Evolutionary conservation across 176 grass and related monocot species (phyloP).

Genomic region (Alloteropsis semialata): DNA sequence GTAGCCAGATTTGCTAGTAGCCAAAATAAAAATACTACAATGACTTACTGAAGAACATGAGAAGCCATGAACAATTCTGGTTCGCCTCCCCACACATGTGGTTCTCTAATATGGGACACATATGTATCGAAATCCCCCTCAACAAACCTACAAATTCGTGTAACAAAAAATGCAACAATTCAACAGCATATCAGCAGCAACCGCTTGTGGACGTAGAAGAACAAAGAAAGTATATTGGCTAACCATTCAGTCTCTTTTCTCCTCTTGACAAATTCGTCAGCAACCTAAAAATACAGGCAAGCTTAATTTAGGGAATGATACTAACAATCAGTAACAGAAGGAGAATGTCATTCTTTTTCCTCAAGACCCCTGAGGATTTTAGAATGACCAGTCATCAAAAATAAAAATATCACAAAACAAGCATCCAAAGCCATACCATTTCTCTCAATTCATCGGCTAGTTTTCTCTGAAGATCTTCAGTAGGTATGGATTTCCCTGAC

Average conservation of each 20-base stretch:
- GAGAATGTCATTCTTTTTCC: not conserved
- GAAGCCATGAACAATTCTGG: constrained; percentile 86
- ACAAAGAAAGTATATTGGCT: constrained; percentile 18
- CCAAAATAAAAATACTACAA: not conserved
- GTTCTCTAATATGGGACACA: constrained; percentile 71
- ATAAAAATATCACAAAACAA: not conserved
- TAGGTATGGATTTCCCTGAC: constrained; percentile 48
- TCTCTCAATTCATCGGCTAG: constrained; percentile 86
- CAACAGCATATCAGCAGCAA: not conserved
- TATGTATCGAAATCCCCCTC: constrained; percentile 91
- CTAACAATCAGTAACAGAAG: not conserved
- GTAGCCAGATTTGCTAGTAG: constrained; percentile 1
- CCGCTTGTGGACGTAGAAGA: not conserved
- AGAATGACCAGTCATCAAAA: not conserved
- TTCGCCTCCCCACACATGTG: constrained; percentile 83
- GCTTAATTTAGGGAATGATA: not conserved
- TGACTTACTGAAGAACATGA: constrained; percentile 79
- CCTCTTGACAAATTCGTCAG: constrained; percentile 85
- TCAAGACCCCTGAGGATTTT: not conserved
- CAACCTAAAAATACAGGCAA: constrained; percentile 51
- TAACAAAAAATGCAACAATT: not conserved
- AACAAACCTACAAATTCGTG: constrained; percentile 52
- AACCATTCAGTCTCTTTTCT: constrained; percentile 79
- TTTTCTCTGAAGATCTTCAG: constrained; percentile 69
- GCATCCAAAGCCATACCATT: constrained; percentile 38